These are phyloP conservation scores for Epithemia pelagica DNA, from an alignment of 108 stramenopile species.

Conservation along the genomic window DNA sequence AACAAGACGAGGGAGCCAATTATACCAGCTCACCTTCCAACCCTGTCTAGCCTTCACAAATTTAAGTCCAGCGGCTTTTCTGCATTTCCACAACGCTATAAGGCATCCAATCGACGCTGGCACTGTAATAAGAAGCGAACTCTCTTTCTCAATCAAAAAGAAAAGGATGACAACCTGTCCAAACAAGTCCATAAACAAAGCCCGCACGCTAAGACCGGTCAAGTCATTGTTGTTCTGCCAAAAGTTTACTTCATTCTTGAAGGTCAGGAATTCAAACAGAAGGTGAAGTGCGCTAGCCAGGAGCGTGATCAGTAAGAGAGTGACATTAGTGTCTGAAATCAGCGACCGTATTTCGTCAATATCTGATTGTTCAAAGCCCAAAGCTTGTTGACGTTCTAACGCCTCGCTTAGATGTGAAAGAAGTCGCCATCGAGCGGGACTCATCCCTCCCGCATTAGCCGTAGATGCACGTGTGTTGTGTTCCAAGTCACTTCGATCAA, in stretches of 20 bases:
- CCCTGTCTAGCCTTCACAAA: constrained; percentile 37
- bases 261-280: constrained; percentile 92
- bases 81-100: constrained; percentile 82
- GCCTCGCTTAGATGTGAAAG: constrained; percentile 67
- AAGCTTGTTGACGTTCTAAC: constrained; percentile 71
- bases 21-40: constrained; percentile 38
- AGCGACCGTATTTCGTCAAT: constrained; percentile 74
- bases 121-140: constrained; percentile 79
- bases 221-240: constrained; percentile 87
- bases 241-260: constrained; percentile 90
- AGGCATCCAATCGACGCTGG: constrained; percentile 74
- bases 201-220: constrained; percentile 75
- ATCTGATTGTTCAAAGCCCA: constrained; percentile 90
- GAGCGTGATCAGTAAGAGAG: constrained; percentile 81
- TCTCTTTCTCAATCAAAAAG: constrained; percentile 84
- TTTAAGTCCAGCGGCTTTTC: constrained; percentile 59
- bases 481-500: constrained; percentile 63
- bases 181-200: constrained; percentile 82
- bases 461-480: constrained; percentile 21
- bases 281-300: constrained; percentile 88
- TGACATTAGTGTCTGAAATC: constrained; percentile 68
- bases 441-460: constrained; percentile 60
- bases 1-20: constrained; percentile 48
- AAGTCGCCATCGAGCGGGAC: constrained; percentile 75
- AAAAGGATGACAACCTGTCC: constrained; percentile 85